These are phyloP conservation scores for Yamadazyma siamensis DNA, from an alignment of 1,139 yeast genomes.

Conservation along the genomic window DNA sequence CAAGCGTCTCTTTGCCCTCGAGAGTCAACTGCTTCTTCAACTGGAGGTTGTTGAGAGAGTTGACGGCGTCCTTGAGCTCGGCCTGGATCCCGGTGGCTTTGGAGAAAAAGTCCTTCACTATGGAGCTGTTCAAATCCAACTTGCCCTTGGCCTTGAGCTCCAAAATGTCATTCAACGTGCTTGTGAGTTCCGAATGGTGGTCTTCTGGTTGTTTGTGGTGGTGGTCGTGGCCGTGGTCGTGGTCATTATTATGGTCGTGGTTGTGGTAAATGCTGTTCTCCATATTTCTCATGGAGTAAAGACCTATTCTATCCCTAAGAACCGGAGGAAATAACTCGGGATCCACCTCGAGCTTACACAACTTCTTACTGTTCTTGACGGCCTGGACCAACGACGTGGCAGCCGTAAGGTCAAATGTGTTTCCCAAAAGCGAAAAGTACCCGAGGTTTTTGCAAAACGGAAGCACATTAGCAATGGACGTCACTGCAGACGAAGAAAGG, in stretches of 20 bases:
- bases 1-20: conserved; percentile 71
- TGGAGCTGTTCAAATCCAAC: conserved; percentile 25
- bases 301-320: conserved; percentile 56
- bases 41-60: conserved; percentile 55
- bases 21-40: conserved; percentile 49
- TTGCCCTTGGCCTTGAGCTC: conserved; percentile 26
- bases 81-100: conserved; percentile 42
- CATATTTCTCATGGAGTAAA: conserved; percentile 71
- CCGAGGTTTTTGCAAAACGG: conserved; percentile 60
- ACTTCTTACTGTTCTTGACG: conserved; percentile 36
- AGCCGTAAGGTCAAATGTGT: conserved; percentile 43
- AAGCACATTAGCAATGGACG: conserved; percentile 56
- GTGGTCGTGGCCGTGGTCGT: conserved; percentile 1
- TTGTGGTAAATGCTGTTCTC: conserved; percentile 37
- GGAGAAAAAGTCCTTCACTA: conserved; percentile 39
- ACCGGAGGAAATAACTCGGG: conserved; percentile 35
- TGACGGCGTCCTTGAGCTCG: conserved; percentile 51
- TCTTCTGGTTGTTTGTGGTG: conserved; percentile 5
- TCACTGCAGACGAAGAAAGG: conserved; percentile 43
- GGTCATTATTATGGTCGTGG: conserved; percentile 6
- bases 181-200: conserved; percentile 22
- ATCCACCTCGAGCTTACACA: conserved; percentile 42
- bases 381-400: conserved; percentile 42
- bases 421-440: conserved; percentile 61
- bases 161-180: conserved; percentile 33